Conservation (phyloP, 2,329 filamentous ascomycete species). For the Trichophyton rubrum region DNA sequence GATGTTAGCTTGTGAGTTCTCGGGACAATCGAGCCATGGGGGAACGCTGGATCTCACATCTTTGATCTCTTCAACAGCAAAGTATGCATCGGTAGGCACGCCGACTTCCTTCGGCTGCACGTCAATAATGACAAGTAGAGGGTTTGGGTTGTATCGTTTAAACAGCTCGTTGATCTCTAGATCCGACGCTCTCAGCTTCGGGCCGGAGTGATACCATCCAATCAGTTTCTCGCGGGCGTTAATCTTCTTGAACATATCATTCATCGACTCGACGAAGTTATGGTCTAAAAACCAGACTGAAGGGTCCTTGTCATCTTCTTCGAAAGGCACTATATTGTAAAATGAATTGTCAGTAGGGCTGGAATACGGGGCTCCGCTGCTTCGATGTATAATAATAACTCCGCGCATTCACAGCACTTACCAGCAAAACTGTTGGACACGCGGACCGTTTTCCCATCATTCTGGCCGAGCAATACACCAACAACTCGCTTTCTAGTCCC, state of each 20-base stretch:
- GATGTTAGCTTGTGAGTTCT: background rate
- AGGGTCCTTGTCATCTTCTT: conserved; percentile 97
- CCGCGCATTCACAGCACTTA: conserved; percentile 33
- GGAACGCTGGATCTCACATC: conserved; percentile 52
- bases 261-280: conserved; percentile 99
- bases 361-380: background rate
- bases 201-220: conserved; percentile 98
- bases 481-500: conserved; percentile 82
- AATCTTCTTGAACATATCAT: conserved; percentile 99
- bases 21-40: too few species aligned
- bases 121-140: conserved; percentile 92
- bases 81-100: conserved; percentile 96
- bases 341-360: conserved; percentile 15
- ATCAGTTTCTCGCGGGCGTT: conserved; percentile 98
- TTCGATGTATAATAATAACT: background rate
- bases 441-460: conserved; percentile 88
- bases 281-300: conserved; percentile 99
- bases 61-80: conserved; percentile 98
- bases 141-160: conserved; percentile 97
- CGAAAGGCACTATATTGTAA: conserved; percentile 65
- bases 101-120: conserved; percentile 97
- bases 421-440: conserved; percentile 99
- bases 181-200: conserved; percentile 91
- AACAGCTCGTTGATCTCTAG: conserved; percentile 99
- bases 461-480: conserved; percentile 86